Evolutionary conservation across 1,284 basidiomycete genomes (phyloP), one percentile per base, ranked within the genome.

Genomic region (Cryptococcus floricola): DNA sequence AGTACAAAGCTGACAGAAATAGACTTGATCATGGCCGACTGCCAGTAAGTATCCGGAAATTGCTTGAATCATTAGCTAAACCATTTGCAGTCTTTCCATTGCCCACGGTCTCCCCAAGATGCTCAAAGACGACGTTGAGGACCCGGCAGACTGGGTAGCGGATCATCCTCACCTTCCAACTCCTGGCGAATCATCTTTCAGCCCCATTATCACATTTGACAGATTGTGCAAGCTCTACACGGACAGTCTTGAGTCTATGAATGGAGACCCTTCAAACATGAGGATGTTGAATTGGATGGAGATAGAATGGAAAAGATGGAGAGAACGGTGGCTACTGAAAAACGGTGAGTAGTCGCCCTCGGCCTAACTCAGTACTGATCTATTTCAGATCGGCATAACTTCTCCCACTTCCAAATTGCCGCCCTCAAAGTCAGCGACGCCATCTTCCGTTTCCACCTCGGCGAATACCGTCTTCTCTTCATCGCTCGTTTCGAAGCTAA

Each of bases 91-190:
- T 41, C 64, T 64, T 46, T 62, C 65, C 2, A 65, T 67, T 43
- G 61, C 66, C 46, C 63, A 66, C 52, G 61, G 59, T 39, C 61
- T 65, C 4, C 64, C 66, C 8, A 57, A 59, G 5, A 68, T 68
- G 64, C 61, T 67, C 53, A 51, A 51, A 27, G 67, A 68, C 31
- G 62, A 64, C 31, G 49, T 61, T 5, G 60, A 59, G 16, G 62
- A 67, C 51, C 62, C 67, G 16, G 45, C 47, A 8, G 60, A 64
- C 28, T 72, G 69, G 68, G 58, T 67, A 12, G 50, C 54, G 3
- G 70, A 70, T 18, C 70, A 72, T 49, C 64, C 68, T 1, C 62
- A 67, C 41, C 53, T 66, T 2, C 59, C 61, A 5, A 66, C 63
- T 19, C 64, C 63, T 12, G 64, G 66, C 2, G 71, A 73, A 49